Conservation (phyloP, 2,329 filamentous ascomycete species). For the Capronia coronata region DNA sequence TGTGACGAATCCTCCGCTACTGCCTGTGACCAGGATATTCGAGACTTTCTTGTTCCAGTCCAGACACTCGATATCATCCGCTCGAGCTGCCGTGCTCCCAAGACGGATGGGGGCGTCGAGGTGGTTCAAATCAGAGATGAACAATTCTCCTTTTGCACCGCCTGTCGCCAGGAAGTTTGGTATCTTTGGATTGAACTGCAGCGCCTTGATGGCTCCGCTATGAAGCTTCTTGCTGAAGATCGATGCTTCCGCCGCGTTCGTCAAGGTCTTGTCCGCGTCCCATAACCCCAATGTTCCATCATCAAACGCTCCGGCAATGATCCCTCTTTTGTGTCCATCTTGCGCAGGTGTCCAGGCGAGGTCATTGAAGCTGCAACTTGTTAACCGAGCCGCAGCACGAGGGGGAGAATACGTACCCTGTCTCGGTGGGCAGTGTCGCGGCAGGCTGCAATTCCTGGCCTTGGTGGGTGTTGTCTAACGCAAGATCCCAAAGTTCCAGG, state of each 20-base stretch:
- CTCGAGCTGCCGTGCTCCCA: conserved; percentile 77
- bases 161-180: conserved; percentile 87
- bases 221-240: conserved; percentile 86
- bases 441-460: conserved; percentile 78
- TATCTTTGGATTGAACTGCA: conserved; percentile 93
- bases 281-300: conserved; percentile 89
- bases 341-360: conserved; percentile 86
- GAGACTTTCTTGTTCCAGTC: conserved; percentile 98
- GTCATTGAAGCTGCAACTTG: conserved; percentile 72
- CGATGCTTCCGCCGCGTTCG: conserved; percentile 60
- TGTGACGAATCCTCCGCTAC: conserved; percentile 87
- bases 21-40: conserved; percentile 91
- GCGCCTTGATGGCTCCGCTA: conserved; percentile 81
- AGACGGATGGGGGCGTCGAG: conserved; percentile 79
- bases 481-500: conserved; percentile 92
- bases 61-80: conserved; percentile 90
- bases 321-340: conserved; percentile 70
- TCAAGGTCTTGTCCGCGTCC: conserved; percentile 69
- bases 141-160: conserved; percentile 91
- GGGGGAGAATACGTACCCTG: conserved; percentile 56
- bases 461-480: conserved; percentile 67
- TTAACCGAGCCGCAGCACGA: conserved; percentile 7
- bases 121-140: conserved; percentile 90
- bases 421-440: conserved; percentile 77
- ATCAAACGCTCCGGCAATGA: conserved; percentile 92